These are phyloP conservation scores for Trichosporon faecale DNA, from an alignment of 1,284 basidiomycete species.

Conservation along the genomic window DNA sequence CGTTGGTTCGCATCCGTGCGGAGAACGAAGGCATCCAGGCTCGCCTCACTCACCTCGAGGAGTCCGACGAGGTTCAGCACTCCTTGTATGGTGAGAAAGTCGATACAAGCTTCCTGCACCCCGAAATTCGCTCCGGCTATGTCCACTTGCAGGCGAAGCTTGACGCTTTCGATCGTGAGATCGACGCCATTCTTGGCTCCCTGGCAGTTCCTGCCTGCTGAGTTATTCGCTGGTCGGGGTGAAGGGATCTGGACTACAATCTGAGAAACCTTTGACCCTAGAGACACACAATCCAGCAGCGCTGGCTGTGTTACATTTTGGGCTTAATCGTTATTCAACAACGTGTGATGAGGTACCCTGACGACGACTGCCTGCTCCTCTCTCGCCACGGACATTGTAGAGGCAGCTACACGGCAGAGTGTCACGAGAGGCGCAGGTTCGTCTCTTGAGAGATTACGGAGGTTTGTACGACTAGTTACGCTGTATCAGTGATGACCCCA, in stretches of 20 bases:
- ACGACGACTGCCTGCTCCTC: background rate
- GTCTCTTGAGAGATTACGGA: background rate
- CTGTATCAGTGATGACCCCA: slow-evolving; percentile 11
- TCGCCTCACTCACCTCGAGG: slow-evolving; percentile 29
- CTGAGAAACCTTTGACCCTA: background rate
- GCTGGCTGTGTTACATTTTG: background rate
- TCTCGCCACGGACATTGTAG: slow-evolving; percentile 1
- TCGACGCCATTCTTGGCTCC: slow-evolving; percentile 63
- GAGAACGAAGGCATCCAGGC: slow-evolving; percentile 14
- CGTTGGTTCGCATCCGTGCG: slow-evolving; percentile 38
- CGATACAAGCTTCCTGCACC: slow-evolving; percentile 64
- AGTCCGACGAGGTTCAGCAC: slow-evolving; percentile 64
- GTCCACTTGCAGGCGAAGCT: slow-evolving; percentile 66
- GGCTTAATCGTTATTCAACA: background rate
- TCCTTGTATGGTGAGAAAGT: slow-evolving; percentile 63
- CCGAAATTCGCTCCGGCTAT: slow-evolving; percentile 68
- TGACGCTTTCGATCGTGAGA: slow-evolving; percentile 67
- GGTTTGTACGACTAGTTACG: slow-evolving; percentile 8
- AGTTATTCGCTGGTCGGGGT: background rate
- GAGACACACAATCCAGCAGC: background rate
- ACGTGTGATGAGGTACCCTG: background rate
- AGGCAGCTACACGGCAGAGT: background rate
- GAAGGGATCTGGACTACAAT: background rate
- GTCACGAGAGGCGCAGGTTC: background rate
- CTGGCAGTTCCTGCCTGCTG: slow-evolving; percentile 19